These are phyloP conservation scores for Podospora appendiculata DNA, from an alignment of 495 filamentous ascomycete genomes.

Conservation along the genomic window DNA sequence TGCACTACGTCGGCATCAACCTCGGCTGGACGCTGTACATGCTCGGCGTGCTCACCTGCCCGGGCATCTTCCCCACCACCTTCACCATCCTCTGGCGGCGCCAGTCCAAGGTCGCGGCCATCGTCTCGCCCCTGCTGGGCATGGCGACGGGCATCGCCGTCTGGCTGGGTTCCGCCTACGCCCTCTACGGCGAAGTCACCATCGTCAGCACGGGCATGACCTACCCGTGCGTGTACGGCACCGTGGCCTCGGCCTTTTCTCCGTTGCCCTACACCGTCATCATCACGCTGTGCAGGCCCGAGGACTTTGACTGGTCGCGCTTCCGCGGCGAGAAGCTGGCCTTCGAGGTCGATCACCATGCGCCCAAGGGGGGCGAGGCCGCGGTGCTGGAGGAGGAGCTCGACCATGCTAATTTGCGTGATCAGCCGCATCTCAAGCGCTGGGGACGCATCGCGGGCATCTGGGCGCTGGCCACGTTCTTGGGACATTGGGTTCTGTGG, in stretches of 20 bases:
- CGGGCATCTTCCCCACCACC: constrained; percentile 63
- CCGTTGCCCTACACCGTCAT: constrained; percentile 51
- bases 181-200: constrained; percentile 49
- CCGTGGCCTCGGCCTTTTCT: constrained; percentile 59
- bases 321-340: constrained; percentile 2
- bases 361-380: not conserved
- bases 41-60: constrained; percentile 66
- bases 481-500: constrained; percentile 5
- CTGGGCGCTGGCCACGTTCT: not conserved
- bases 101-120: constrained; percentile 59
- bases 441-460: constrained; percentile 2
- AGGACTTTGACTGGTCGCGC: constrained; percentile 4
- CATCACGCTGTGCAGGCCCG: constrained; percentile 7
- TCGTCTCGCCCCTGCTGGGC: constrained; percentile 54
- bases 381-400: not conserved
- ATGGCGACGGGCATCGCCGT: constrained; percentile 55
- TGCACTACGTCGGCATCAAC: constrained; percentile 47
- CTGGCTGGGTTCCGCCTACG: constrained; percentile 66
- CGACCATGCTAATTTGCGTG: not conserved
- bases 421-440: not conserved
- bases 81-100: constrained; percentile 62
- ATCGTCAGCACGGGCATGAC: constrained; percentile 59
- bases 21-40: constrained; percentile 60
- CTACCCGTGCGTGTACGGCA: constrained; percentile 75
- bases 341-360: constrained; percentile 4